phyloP scores from a whole-genome alignment of 2,329 filamentous ascomycete genomes.

The Fusarium foetens region DNA sequence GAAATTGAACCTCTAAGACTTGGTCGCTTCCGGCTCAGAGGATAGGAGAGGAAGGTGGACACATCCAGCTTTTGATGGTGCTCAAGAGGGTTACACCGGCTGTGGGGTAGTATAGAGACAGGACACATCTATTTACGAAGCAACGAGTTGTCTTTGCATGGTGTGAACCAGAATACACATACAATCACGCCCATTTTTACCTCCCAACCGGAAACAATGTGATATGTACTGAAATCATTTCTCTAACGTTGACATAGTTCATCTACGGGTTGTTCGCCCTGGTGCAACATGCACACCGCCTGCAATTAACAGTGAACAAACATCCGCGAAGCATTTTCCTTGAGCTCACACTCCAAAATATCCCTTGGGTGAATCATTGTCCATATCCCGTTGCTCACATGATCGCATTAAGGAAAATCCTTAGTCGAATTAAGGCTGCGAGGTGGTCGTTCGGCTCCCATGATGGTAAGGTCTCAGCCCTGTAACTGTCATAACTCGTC shows the following conservation, averaged over 20 bases:
- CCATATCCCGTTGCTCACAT: neutral
- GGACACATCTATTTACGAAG: neutral
- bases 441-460: neutral
- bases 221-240: neutral
- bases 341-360: neutral
- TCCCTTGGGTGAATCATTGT: neutral
- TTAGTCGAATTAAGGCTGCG: neutral
- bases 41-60: neutral
- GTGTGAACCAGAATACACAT: neutral
- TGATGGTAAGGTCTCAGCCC: neutral
- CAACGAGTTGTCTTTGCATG: neutral
- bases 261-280: neutral
- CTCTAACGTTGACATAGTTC: neutral
- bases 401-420: neutral
- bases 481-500: constrained; percentile 7
- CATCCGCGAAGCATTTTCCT: neutral
- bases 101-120: neutral
- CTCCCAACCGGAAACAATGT: neutral
- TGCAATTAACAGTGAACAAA: neutral
- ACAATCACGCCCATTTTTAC: neutral
- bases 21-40: neutral
- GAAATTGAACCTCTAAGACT: constrained; percentile 30
- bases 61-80: neutral
- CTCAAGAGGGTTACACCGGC: neutral
- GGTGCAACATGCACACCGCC: neutral